phyloP scores from a whole-genome alignment of 1,139 yeast species.

The Magnusiomyces suaveolens region DNA sequence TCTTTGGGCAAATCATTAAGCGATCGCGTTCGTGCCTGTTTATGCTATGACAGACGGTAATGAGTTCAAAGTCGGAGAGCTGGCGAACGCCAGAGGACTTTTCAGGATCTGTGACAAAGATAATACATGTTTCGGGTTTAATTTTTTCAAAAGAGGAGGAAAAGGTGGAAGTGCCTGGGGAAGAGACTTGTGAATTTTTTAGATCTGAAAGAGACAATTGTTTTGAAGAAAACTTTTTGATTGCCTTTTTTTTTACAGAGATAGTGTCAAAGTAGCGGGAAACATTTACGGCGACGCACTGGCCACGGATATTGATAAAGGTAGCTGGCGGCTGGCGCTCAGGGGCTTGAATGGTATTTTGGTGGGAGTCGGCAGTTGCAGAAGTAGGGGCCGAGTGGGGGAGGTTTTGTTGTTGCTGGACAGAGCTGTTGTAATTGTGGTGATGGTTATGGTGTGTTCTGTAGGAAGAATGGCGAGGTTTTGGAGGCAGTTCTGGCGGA shows the following conservation, averaged over 20 bases:
- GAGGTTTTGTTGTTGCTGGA: too few relatives aligned
- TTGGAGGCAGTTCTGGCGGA: conserved; percentile 1
- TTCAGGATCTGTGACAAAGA: conserved; percentile 37
- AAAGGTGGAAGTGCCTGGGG: background rate
- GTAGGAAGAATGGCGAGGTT: background rate
- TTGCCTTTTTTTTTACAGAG: conserved; percentile 61
- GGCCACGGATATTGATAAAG: conserved; percentile 53
- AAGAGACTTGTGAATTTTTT: background rate
- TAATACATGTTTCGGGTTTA: conserved; percentile 43
- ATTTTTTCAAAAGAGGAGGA: conserved; percentile 24
- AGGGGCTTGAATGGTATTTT: background rate
- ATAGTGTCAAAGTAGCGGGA: conserved; percentile 76
- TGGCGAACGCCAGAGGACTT: conserved; percentile 35
- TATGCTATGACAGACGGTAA: conserved; percentile 69
- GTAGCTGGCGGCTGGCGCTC: conserved; percentile 43
- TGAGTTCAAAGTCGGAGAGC: conserved; percentile 69
- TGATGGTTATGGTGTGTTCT: background rate
- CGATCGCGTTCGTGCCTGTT: conserved; percentile 65
- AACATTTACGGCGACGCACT: conserved; percentile 61
- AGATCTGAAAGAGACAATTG: conserved; percentile 1
- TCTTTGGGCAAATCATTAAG: conserved; percentile 57
- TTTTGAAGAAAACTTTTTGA: conserved; percentile 40
- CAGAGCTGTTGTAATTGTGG: background rate
- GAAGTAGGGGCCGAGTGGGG: background rate
- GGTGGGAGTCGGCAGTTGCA: background rate